Percentiles rank a stretch among this genome's conserved stretches.
These are phyloP conservation scores for Pyrus communis DNA, from an alignment of 306 rosid species.

Conservation along the genomic window DNA sequence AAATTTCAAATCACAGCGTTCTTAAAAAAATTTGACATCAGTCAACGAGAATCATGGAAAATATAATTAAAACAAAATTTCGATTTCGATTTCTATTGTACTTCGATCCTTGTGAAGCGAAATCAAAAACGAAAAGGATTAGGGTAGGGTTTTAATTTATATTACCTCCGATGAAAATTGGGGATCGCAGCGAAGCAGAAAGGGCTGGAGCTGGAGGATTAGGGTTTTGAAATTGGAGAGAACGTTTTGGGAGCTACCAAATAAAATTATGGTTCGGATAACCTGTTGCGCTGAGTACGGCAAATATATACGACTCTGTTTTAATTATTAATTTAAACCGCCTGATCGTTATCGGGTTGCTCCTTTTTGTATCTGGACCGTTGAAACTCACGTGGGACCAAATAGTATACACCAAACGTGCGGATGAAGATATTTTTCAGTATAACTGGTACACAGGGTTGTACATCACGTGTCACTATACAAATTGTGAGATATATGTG, in stretches of 20 bases:
- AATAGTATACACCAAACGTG: neutral
- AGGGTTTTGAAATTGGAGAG: constrained; percentile 30
- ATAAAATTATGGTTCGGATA: neutral
- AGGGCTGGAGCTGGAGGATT: constrained; percentile 7
- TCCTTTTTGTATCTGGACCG: neutral
- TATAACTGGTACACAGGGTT: too few relatives aligned
- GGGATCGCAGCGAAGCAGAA: constrained; percentile 22
- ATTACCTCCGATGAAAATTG: constrained; percentile 28
- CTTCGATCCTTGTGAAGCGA: neutral
- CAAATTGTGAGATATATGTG: too few relatives aligned
- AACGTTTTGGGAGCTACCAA: neutral
- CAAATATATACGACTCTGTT: constrained; percentile 2
- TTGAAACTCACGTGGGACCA: neutral
- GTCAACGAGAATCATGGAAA: neutral
- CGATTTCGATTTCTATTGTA: neutral
- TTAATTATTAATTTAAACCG: neutral
- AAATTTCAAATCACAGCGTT: neutral
- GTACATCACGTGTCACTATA: too few relatives aligned
- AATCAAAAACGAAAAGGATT: neutral
- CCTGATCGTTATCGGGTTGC: neutral
- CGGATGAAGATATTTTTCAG: too few relatives aligned
- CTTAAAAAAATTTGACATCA: neutral
- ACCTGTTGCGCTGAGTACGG: neutral
- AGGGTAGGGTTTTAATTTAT: too few relatives aligned
- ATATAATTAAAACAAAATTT: neutral